Evolutionary conservation across 176 grass and related monocot species (phyloP), one percentile per base, ranked within the genome.

Genomic region (Triticum turgidum): DNA sequence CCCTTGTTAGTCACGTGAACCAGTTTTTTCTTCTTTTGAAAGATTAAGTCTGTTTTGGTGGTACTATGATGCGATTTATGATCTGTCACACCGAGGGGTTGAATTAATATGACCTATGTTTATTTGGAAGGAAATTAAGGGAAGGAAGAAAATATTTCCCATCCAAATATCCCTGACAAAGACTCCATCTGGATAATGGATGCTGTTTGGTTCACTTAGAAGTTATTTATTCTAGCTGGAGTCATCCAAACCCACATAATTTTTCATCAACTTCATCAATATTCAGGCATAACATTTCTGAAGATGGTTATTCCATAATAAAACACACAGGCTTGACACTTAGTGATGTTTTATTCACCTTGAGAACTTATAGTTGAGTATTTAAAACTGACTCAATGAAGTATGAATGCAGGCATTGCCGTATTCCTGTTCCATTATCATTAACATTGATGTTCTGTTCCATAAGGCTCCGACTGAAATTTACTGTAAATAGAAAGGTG

Each of bases 21-120:
- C 74, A 66, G 12, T 83, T 39, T 79, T 78, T 86, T 45, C 9
- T 78, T 82, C 6, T 73, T 1, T 77, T 69, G 27, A 81, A 30
- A 69, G 49, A 27, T 69, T 15, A 5, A 38, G 54, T 82, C 83
- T 82, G 38, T 56, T 32, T 85, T 86, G 68, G 13, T 62, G 65
- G 9, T 14, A 69, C 6, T 22, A 9, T 65, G 20, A 61, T 69
- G 80, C n/a, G 5, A 77, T 85, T 89, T 75, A 76, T 38, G 69
- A 61, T 81, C 8, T 38, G 32, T 58, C 4, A 1, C 9, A 44
- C 42, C 11, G 9, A 76, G 20, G 49, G 67, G 67, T 61, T 77
- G 13, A 65, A 65, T 68, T 61, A 62, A 45, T 81, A 52, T 42
- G 2, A 61, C 15, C 49, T 82, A 21, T 68, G 7, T 68, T 83